Conservation (phyloP, 441 rosid genomes). For the Codiaeum variegatum region DNA sequence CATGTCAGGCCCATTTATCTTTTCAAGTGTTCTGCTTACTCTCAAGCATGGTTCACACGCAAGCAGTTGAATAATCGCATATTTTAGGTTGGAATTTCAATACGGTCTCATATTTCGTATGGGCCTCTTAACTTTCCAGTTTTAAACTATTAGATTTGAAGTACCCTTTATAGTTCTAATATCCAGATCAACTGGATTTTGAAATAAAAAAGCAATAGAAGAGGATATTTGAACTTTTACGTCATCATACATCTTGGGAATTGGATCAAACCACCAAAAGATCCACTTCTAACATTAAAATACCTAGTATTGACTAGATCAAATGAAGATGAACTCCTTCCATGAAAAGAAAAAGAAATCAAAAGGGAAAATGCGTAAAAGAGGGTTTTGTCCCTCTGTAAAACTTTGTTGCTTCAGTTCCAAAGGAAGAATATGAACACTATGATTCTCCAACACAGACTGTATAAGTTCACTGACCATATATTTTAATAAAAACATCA, state of each 20-base stretch:
- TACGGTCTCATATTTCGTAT: background rate
- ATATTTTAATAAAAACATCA: background rate
- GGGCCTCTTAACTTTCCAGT: background rate
- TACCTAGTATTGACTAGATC: background rate
- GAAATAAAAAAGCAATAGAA: background rate
- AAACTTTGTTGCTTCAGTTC: background rate
- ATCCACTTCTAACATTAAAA: background rate
- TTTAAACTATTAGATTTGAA: background rate
- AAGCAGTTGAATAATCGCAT: background rate
- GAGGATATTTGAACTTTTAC: background rate
- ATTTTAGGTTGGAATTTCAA: background rate
- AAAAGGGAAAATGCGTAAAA: no score
- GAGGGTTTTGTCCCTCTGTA: background rate
- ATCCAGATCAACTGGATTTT: constrained; percentile 1
- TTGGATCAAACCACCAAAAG: background rate
- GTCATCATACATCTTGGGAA: background rate
- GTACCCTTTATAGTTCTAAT: constrained; percentile 1
- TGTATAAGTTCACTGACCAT: background rate
- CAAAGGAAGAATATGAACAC: background rate
- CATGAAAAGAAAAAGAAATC: background rate
- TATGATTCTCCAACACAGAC: background rate
- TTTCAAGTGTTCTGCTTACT: no score
- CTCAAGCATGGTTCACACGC: background rate
- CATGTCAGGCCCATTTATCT: background rate
- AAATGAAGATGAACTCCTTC: background rate